phyloP scores from a whole-genome alignment of 2,329 filamentous ascomycete species.

The Alternaria tenuissima region DNA sequence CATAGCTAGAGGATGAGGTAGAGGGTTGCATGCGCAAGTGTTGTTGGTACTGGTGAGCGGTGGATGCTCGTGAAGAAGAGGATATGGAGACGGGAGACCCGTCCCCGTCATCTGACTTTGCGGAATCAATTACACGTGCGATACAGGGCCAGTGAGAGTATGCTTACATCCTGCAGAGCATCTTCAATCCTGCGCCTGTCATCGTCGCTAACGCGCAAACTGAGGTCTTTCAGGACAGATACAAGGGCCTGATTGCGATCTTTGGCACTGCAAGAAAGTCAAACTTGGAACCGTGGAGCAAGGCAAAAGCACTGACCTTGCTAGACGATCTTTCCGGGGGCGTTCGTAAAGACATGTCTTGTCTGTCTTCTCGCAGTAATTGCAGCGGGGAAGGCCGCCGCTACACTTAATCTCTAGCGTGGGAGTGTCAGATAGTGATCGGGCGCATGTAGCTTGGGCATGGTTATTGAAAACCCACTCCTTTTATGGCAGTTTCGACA shows the following conservation, averaged over 20 bases:
- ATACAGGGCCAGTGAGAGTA: not conserved
- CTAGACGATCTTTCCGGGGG: conserved; percentile 39
- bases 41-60: not conserved
- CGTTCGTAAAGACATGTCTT: conserved; percentile 40
- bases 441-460: not conserved
- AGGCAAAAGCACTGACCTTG: conserved; percentile 24
- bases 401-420: conserved; percentile 46
- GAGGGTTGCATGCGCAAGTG: not conserved
- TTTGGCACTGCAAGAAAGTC: conserved; percentile 16
- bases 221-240: conserved; percentile 25
- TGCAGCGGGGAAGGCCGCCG: conserved; percentile 41
- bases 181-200: conserved; percentile 21
- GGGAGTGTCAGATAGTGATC: not conserved
- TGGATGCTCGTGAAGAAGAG: conserved; percentile 9
- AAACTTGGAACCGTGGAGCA: not conserved
- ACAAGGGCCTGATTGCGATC: conserved; percentile 24
- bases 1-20: not conserved
- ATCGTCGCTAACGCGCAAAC: conserved; percentile 18
- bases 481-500: conserved; percentile 26
- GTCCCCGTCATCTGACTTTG: conserved; percentile 12
- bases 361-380: conserved; percentile 38
- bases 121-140: not conserved
- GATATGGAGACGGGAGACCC: conserved; percentile 1
- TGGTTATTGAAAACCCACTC: conserved; percentile 14
- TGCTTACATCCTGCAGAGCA: conserved; percentile 20